phyloP scores from a whole-genome alignment of 768 basidiomycete species.

The Hygrocybe coccinea region DNA sequence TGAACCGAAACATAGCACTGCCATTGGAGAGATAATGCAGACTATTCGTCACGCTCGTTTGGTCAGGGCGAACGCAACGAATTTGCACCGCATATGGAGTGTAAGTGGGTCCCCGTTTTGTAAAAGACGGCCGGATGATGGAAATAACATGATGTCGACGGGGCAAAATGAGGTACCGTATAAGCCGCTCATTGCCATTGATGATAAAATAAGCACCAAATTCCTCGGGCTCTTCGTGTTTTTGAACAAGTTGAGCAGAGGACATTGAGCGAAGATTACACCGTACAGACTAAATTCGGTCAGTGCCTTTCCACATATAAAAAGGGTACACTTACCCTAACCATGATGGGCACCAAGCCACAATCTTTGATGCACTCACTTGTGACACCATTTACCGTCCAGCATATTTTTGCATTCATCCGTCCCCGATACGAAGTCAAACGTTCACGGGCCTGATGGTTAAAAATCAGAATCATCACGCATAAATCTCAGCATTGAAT shows the following conservation, averaged over 20 bases:
- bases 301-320: background rate
- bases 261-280: conserved; percentile 88
- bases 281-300: conserved; percentile 62
- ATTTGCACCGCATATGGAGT: conserved; percentile 93
- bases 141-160: conserved; percentile 94
- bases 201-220: conserved; percentile 99
- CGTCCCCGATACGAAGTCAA: conserved; percentile 87
- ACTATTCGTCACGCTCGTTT: conserved; percentile 89
- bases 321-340: conserved; percentile 59
- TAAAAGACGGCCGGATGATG: conserved; percentile 84
- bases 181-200: conserved; percentile 98
- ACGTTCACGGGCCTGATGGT: conserved; percentile 79
- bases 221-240: conserved; percentile 96
- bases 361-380: conserved; percentile 78
- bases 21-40: conserved; percentile 98
- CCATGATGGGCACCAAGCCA: conserved; percentile 94
- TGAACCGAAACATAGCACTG: conserved; percentile 93
- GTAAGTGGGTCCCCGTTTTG: conserved; percentile 91
- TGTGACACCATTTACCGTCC: conserved; percentile 62
- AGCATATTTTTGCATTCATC: conserved; percentile 82
- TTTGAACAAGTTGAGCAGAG: conserved; percentile 78
- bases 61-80: conserved; percentile 89
- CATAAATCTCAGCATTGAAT: background rate
- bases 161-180: conserved; percentile 94
- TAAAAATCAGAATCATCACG: background rate